Conservation (phyloP, 139 green algal species). For the Raphidocelis subcapitata region DNA sequence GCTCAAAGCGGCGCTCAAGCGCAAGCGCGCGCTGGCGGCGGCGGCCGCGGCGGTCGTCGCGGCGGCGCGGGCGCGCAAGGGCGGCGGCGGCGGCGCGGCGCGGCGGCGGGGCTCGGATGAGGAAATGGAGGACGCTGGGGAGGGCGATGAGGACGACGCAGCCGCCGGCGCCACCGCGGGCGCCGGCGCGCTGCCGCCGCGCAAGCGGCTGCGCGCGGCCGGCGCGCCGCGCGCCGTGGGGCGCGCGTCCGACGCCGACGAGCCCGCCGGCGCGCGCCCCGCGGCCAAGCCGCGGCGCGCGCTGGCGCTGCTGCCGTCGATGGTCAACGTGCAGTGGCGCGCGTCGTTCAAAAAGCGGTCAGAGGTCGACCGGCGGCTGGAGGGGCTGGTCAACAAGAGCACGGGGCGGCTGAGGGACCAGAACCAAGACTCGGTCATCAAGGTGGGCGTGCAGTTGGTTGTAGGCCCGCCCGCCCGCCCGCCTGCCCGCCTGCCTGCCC, state of each 20-base stretch:
- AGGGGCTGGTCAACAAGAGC: conserved; percentile 50
- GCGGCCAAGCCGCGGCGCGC: too few relatives aligned
- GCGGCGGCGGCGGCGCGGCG: neutral
- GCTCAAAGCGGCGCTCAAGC: conserved; percentile 45
- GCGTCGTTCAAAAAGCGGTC: conserved; percentile 43
- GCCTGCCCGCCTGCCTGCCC: neutral
- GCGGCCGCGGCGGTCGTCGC: conserved; percentile 1
- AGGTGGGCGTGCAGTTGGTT: conserved; percentile 32
- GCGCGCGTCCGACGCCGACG: too few relatives aligned
- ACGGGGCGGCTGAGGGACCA: conserved; percentile 56
- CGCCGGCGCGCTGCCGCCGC: too few relatives aligned
- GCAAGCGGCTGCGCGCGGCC: too few relatives aligned
- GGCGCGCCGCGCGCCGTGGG: too few relatives aligned
- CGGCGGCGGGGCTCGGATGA: conserved; percentile 18
- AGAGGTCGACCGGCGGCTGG: conserved; percentile 82
- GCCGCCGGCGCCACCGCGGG: too few relatives aligned
- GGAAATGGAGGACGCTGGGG: too few relatives aligned
- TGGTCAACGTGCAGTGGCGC: too few relatives aligned
- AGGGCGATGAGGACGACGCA: too few relatives aligned
- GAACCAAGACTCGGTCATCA: conserved; percentile 56
- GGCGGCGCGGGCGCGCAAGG: conserved; percentile 8
- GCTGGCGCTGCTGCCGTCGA: too few relatives aligned
- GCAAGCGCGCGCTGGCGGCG: conserved; percentile 28
- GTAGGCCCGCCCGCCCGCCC: neutral
- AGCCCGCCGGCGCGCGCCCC: too few relatives aligned